Evolutionary conservation across 164 flowering plant genomes (phyloP), one percentile per base, ranked within the genome.

Genomic region (Tinospora cordifolia): DNA sequence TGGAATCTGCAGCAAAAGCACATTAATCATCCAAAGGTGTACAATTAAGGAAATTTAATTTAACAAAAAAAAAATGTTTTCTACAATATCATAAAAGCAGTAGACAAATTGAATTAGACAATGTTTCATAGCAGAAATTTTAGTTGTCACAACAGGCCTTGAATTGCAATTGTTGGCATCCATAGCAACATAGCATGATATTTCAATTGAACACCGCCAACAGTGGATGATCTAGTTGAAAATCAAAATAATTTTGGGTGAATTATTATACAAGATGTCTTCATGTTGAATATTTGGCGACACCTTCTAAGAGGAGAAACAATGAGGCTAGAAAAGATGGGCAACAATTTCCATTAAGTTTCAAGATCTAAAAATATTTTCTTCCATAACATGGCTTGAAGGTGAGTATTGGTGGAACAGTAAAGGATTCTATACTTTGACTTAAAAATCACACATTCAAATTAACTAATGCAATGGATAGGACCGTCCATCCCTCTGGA

Each of bases 1-100:
- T 4, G 97, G 97, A 21, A 92, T 82, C 97, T 92, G 79, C 67
- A 73, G 66, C 8, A 59, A 30, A 30, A 72, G 65, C 24, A 54
- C 8, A 54, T 24, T n/a, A 24, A 54, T 54, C 60, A 54, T n/a
- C 22, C 8, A 54, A 54, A 54, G 60, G 9, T 54, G 0, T 8
- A 19, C n/a, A n/a, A 54, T 0, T 54, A 15, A 54, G 36, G 36
- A 30, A 30, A 1, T 30, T 30, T 22, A 15, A 24, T 15, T 54
- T n/a, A n/a, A n/a, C n/a, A n/a, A 19, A 3, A 8, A 19, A 54
- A 21, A 54, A 8, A 54, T 19, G 24, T 54, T 7, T 54, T 54
- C 47, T n/a, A 24, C 24, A 21, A 54, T 54, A 54, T 54, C 60
- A 54, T 17, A 21, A 54, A 7, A 1, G 6, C 60, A n/a, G 7